phyloP scores from a whole-genome alignment of 805 yeast genomes.

The Candida suzukii region DNA sequence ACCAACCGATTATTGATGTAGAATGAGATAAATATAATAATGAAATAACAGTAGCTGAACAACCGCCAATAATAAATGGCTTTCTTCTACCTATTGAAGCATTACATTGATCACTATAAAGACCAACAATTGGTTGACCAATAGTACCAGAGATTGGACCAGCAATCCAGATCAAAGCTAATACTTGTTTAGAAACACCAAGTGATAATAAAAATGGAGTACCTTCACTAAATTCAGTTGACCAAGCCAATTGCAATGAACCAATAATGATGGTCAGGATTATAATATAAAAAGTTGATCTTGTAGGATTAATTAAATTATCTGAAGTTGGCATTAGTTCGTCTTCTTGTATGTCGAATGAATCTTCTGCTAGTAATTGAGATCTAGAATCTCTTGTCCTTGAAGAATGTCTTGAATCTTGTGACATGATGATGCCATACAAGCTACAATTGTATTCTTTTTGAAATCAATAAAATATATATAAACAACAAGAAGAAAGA shows the following conservation, averaged over 20 bases:
- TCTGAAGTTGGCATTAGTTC: slow-evolving; percentile 41
- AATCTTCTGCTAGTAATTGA: neutral
- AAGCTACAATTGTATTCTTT: too few relatives aligned
- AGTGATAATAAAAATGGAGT: slow-evolving; percentile 54
- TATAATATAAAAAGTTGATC: slow-evolving; percentile 37
- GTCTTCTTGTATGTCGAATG: slow-evolving; percentile 3
- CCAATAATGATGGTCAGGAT: slow-evolving; percentile 43
- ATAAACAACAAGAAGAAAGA: too few relatives aligned
- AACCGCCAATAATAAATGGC: slow-evolving; percentile 52
- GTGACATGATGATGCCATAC: neutral
- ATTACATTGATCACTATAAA: slow-evolving; percentile 45
- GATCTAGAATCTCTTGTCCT: neutral
- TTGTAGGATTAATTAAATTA: slow-evolving; percentile 31
- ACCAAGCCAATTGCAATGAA: slow-evolving; percentile 59
- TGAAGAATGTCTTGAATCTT: neutral
- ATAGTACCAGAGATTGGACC: slow-evolving; percentile 59
- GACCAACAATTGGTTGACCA: slow-evolving; percentile 60
- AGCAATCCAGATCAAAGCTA: slow-evolving; percentile 60
- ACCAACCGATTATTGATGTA: slow-evolving; percentile 28
- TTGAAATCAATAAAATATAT: too few relatives aligned
- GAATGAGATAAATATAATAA: slow-evolving; percentile 41
- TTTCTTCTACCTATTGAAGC: slow-evolving; percentile 43
- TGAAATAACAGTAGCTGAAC: slow-evolving; percentile 38
- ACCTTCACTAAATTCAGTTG: slow-evolving; percentile 58
- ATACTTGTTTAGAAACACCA: slow-evolving; percentile 49